These are phyloP conservation scores for Cercospora sp. DNA, from an alignment of 2,329 filamentous ascomycete genomes.

Conservation along the genomic window DNA sequence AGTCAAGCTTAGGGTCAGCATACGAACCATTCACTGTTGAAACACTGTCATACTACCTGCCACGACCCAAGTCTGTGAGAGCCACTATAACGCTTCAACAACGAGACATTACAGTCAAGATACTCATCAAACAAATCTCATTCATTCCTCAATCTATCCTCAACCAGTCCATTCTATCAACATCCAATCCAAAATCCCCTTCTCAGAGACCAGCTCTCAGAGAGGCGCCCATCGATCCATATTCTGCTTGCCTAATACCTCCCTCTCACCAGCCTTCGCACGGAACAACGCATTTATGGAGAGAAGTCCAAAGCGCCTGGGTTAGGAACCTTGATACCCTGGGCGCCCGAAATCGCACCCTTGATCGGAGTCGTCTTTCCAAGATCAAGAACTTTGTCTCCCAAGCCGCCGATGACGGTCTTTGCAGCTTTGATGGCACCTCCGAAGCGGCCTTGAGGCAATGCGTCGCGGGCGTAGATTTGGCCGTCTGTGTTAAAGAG, in stretches of 20 bases:
- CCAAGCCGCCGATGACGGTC: not conserved
- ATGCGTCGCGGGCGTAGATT: not conserved
- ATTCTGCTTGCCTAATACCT: too few species aligned
- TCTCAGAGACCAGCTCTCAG: not conserved
- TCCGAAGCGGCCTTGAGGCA: not conserved
- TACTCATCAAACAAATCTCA: not conserved
- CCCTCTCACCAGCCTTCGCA: too few species aligned
- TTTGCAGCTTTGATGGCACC: not conserved
- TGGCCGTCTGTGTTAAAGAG: not conserved
- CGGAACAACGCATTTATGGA: too few species aligned
- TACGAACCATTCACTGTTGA: too few species aligned
- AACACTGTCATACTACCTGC: not conserved
- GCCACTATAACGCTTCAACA: not conserved
- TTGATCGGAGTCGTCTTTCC: not conserved
- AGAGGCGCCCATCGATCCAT: too few species aligned
- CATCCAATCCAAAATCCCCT: not conserved
- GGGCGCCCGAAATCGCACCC: not conserved
- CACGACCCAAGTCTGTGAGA: not conserved
- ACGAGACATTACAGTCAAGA: not conserved
- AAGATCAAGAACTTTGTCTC: not conserved
- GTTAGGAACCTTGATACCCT: not conserved
- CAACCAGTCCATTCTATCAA: not conserved
- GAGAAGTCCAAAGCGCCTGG: not conserved
- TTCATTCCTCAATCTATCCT: not conserved
- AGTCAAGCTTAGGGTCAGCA: too few species aligned